Base-by-base conservation (phyloP, 495 filamentous ascomycete species). In the Sphaerosporella brunnea region DNA sequence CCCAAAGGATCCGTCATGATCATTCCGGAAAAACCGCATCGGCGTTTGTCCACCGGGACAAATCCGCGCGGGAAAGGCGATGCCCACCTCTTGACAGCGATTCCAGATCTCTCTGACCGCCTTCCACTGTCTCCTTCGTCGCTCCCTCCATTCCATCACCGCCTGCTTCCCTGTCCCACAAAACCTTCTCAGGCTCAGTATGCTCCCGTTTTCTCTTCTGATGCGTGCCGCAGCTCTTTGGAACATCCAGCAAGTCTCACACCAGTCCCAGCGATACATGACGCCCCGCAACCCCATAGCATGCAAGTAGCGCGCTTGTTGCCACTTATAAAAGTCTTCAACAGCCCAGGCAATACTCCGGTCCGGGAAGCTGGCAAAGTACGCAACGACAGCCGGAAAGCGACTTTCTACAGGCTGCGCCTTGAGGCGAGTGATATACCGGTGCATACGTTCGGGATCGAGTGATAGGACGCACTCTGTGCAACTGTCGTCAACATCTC, bases 251-350 rank as follows among this genome's bases (percentile, higher is more conserved):
- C 56, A 37, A 28, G 50, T 42, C 46, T 58, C 54, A 4, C 38
- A 47, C 55, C 55, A 58, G n/a, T 58, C 55, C 54, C 55, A 58
- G 43, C 50, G 53, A 36, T 58, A 49, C 34, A 53, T 54, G 5
- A 58, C 47, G 23, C 50, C 50, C 4, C 53, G 23, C 2, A 47
- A 45, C 15, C 48, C 26, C 16, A 47, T 48, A n/a, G 45, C 42
- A 10, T 52, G 8, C 7, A 37, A 4, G 35, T 37, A 37, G 5
- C 35, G 8, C 8, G 8, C 35, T 18, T 37, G 8, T 18, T 37
- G 35, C 35, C 35, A 37, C 18, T 25, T 50, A 19, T 58, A 58
- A 15, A 58, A 58, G 36, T 58, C 50, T 3, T 49, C 45, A n/a
- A 58, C 55, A n/a, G 42, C 28, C 50, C 42, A 58, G 19, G 55